phyloP scores from a whole-genome alignment of 2,329 filamentous ascomycete genomes.

The Ceratocystis alfenasii region DNA sequence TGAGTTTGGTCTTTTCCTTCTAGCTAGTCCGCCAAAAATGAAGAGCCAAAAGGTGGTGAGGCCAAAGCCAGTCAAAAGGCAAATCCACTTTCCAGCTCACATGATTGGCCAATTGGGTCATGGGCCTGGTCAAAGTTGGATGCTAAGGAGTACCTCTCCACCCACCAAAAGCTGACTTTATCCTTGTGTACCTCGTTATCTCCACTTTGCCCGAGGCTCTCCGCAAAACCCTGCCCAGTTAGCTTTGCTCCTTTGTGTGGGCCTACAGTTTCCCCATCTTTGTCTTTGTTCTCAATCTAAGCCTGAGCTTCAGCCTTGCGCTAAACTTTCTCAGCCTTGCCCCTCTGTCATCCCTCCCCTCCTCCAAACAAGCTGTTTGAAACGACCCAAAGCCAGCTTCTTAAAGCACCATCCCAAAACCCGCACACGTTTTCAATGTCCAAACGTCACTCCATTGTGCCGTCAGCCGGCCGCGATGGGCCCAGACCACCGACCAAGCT shows the following conservation, averaged over 20 bases:
- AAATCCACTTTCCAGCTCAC: slow-evolving; percentile 22
- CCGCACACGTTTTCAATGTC: slow-evolving; percentile 14
- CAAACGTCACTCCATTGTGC: slow-evolving; percentile 47
- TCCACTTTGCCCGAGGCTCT: slow-evolving; percentile 16
- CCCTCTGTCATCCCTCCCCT: not conserved
- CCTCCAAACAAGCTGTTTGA: not conserved
- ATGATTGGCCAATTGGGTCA: slow-evolving; percentile 35
- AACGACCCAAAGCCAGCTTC: not conserved
- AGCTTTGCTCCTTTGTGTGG: not conserved
- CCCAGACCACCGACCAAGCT: slow-evolving; percentile 52
- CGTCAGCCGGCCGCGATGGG: slow-evolving; percentile 39
- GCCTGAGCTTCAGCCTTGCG: not conserved
- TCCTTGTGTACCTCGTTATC: slow-evolving; percentile 18
- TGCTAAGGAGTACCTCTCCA: slow-evolving; percentile 20
- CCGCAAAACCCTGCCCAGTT: slow-evolving; percentile 15
- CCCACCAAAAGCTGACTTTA: slow-evolving; percentile 4
- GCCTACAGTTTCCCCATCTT: slow-evolving; percentile 16
- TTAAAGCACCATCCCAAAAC: not conserved
- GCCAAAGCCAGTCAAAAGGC: slow-evolving; percentile 16
- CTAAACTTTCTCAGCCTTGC: slow-evolving; percentile 16
- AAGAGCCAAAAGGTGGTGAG: slow-evolving; percentile 23
- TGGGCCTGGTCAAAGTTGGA: not conserved
- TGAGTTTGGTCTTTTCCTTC: not conserved
- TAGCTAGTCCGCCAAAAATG: not conserved
- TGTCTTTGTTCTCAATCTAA: not conserved